A percentile compares a stretch with the other conserved stretches of the same genome.
Conservation (phyloP, 2,329 filamentous ascomycete species). For the Pseudocercospora macadamiae region DNA sequence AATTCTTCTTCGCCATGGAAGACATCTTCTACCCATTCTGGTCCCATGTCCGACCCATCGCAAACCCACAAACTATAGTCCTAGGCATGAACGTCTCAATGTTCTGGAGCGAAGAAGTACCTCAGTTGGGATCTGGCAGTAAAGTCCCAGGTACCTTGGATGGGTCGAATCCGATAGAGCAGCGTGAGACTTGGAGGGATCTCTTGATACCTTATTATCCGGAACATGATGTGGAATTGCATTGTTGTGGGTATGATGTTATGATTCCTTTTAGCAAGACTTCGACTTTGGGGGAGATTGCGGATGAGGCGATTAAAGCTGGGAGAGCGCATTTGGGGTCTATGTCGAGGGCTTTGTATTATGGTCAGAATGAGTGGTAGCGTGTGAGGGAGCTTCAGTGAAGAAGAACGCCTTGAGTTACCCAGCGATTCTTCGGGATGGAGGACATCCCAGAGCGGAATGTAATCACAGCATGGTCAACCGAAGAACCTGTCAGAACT, state of each 20-base stretch:
- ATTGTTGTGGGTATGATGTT: conserved; percentile 29
- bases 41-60: conserved; percentile 25
- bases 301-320: conserved; percentile 27
- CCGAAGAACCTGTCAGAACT: no score
- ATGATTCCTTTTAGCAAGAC: conserved; percentile 18
- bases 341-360: conserved; percentile 22
- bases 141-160: conserved; percentile 19
- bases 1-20: conserved; percentile 27
- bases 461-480: not conserved
- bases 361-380: conserved; percentile 12
- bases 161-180: conserved; percentile 23
- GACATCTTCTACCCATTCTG: conserved; percentile 28
- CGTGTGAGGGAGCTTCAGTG: not conserved
- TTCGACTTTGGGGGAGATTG: conserved; percentile 27
- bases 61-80: conserved; percentile 17
- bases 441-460: no score
- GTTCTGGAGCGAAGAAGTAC: conserved; percentile 26
- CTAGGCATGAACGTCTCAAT: conserved; percentile 27
- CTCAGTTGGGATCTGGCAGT: conserved; percentile 14
- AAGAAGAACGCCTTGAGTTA: no score
- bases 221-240: conserved; percentile 24
- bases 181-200: conserved; percentile 24
- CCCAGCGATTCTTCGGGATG: no score
- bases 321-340: conserved; percentile 24
- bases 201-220: conserved; percentile 26